Evolutionary conservation across 768 basidiomycete genomes (phyloP), one percentile per base, ranked within the genome.

Genomic region (Tulasnella sp.): DNA sequence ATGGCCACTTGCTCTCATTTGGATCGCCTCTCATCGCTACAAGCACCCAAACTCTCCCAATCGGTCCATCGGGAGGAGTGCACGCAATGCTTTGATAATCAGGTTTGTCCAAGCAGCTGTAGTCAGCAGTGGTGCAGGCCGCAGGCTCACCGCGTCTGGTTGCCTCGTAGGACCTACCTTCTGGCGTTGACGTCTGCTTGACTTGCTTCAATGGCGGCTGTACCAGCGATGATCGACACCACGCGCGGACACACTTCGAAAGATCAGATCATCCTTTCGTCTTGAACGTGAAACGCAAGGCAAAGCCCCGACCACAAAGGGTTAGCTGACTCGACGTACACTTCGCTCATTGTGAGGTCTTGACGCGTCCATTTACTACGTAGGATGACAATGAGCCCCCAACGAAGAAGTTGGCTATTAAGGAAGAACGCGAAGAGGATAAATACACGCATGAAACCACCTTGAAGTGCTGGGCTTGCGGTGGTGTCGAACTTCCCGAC

Each of bases 121-220:
- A 55, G 20, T 44, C 11, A 55, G 16, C 74, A 42, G 18, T 35
- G 71, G 37, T 40, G 37, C 71, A 75, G 2, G 4, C 35, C 35
- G 26, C 35, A 18, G 55, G 61, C 75, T 37, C 42, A 73, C 75
- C 16, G 73, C 73, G n/a, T 42, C 55, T 35, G 18, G 29, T 35
- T 20, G 10, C 13, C 11, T 26, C 55, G 51, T 81, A 96, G 92
- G 95, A 96, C 82, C 84, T 85, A 3, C 87, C 90, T 0, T 84
- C 86, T 16, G 97, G 97, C 7, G 85, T 98, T 79, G 93, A 98
- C 81, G 92, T 98, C 74, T 99, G 97, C 84, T 86, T 99, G 76
- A 84, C 83, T 32, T 99, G 97, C 86, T 99, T 96, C 88, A 99
- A 96, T 81, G 98, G 98, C 10, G 94, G 91, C 0, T 99, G 97